These are phyloP conservation scores for Bretziella fagacearum DNA, from an alignment of 2,329 filamentous ascomycete species.

Conservation along the genomic window DNA sequence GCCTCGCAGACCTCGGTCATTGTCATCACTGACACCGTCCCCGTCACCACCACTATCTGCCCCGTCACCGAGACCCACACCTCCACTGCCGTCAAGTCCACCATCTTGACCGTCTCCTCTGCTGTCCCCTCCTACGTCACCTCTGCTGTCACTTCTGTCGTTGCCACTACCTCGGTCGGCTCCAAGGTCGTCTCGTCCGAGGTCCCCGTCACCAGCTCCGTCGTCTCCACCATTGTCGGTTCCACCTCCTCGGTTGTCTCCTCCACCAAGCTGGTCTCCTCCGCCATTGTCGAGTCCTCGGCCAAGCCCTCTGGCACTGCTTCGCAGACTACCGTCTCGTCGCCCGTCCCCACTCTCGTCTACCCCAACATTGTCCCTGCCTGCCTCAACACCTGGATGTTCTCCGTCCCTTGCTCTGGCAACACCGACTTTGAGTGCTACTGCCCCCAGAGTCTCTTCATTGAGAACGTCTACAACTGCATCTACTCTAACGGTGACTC, in stretches of 20 bases:
- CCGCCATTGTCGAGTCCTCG: constrained; percentile 37
- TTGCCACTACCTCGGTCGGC: constrained; percentile 15
- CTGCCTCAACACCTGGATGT: constrained; percentile 85
- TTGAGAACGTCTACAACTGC: constrained; percentile 64
- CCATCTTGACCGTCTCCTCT: constrained; percentile 15
- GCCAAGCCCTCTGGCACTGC: constrained; percentile 34
- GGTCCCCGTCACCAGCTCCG: constrained; percentile 32
- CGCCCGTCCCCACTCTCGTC: constrained; percentile 25
- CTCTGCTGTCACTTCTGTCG: constrained; percentile 13
- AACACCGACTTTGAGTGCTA: constrained; percentile 75
- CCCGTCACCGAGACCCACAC: constrained; percentile 39
- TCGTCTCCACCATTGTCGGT: constrained; percentile 34
- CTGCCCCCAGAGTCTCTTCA: constrained; percentile 65
- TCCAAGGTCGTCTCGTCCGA: constrained; percentile 29
- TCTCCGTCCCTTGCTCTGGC: constrained; percentile 54
- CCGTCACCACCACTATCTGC: constrained; percentile 44
- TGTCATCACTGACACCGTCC: constrained; percentile 35
- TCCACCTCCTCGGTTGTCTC: constrained; percentile 31
- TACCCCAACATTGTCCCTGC: constrained; percentile 62
- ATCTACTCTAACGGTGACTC: constrained; percentile 58
- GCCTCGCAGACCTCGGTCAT: constrained; percentile 27
- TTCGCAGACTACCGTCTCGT: constrained; percentile 16
- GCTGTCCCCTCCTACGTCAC: constrained; percentile 15
- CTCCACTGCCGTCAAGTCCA: constrained; percentile 22
- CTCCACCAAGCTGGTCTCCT: constrained; percentile 27